Conservation (phyloP, 345 rosid genomes). For the Cardamine resedifolia region DNA sequence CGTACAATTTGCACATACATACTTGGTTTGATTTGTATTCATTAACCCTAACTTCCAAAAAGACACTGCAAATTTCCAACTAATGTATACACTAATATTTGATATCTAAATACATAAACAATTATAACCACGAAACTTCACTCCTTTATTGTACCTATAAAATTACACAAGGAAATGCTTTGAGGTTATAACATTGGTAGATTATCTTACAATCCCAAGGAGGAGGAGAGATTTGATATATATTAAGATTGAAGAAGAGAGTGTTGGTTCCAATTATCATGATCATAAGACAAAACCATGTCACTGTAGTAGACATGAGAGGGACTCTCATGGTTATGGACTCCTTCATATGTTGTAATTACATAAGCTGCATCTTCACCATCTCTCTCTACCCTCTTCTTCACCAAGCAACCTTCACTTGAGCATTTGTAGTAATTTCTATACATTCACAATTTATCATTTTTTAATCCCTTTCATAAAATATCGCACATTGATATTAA, state of each 20-base stretch:
- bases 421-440: conserved; percentile 88
- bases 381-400: conserved; percentile 88
- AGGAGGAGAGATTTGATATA: not conserved
- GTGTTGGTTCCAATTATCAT: conserved; percentile 32
- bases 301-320: conserved; percentile 42
- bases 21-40: not conserved
- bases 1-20: not conserved
- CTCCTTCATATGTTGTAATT: conserved; percentile 78
- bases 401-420: conserved; percentile 67
- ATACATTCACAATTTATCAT: conserved; percentile 16
- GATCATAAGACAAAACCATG: conserved; percentile 33
- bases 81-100: conserved; percentile 4
- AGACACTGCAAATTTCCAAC: not conserved
- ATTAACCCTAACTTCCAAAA: not conserved
- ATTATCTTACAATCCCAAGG: conserved; percentile 9
- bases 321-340: conserved; percentile 73
- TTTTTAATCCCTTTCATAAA: not conserved
- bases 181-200: not conserved
- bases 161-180: conserved; percentile 5
- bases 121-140: not conserved
- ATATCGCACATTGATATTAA: not conserved
- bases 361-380: conserved; percentile 58
- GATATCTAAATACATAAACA: not conserved
- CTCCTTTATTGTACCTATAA: conserved; percentile 21
- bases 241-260: conserved; percentile 26